These are phyloP conservation scores for Pyrrhoderma lamaoense DNA, from an alignment of 1,284 basidiomycete species.

Conservation along the genomic window DNA sequence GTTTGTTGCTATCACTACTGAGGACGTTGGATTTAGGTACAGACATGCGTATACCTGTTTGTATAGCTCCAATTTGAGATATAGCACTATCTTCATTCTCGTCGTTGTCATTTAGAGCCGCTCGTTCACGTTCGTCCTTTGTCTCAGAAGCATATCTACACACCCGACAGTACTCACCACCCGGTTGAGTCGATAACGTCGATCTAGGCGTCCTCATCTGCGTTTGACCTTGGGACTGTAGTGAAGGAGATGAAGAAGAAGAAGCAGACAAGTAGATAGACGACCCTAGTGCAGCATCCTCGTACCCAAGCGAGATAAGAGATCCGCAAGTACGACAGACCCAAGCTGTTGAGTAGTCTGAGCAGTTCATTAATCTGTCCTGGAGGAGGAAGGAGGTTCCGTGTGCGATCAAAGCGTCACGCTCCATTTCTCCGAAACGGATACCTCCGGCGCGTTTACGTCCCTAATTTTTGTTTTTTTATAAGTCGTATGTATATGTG, in stretches of 20 bases:
- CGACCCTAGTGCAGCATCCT: slow-evolving; percentile 62
- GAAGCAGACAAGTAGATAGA: no score
- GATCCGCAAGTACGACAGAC: slow-evolving; percentile 95
- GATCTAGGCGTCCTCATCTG: no score
- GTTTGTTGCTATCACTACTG: no score
- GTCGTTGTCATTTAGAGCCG: no score
- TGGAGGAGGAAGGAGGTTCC: slow-evolving; percentile 97
- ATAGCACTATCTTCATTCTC: no score
- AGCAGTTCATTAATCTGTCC: slow-evolving; percentile 99
- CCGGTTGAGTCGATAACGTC: slow-evolving; percentile 44
- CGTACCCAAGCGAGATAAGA: slow-evolving; percentile 92
- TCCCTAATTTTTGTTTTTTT: no score
- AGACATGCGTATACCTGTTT: slow-evolving; percentile 49
- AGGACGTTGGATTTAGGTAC: slow-evolving; percentile 62
- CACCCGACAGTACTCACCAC: slow-evolving; percentile 88
- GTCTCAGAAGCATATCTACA: slow-evolving; percentile 69
- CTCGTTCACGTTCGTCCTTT: slow-evolving; percentile 49
- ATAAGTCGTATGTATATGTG: slow-evolving; percentile 9
- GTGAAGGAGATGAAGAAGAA: no score
- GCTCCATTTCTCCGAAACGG: slow-evolving; percentile 99
- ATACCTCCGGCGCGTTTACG: slow-evolving; percentile 98
- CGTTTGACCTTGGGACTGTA: no score
- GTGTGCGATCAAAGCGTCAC: slow-evolving; percentile 96
- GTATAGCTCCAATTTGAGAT: no score
- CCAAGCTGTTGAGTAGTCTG: slow-evolving; percentile 98